Evolutionary conservation across 2,329 filamentous ascomycete genomes (phyloP).

Genomic region (Macrophomina phaseolina): DNA sequence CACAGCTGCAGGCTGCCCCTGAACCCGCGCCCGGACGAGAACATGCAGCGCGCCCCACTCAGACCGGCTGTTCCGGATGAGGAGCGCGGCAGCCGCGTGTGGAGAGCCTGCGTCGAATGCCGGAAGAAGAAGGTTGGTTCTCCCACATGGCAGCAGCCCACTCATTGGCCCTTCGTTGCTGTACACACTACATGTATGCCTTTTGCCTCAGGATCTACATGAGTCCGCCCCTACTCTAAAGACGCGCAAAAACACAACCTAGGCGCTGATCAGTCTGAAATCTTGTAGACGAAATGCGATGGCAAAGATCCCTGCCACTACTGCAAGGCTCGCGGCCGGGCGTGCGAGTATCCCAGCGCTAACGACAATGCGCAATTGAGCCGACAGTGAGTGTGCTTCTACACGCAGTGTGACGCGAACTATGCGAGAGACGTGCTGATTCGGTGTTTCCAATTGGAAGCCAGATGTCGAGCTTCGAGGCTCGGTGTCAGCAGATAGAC

Average conservation of each 20-base stretch:
- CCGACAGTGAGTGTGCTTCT: constrained; percentile 5
- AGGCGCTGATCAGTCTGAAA: background rate
- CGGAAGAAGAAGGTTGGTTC: constrained; percentile 11
- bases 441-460: background rate
- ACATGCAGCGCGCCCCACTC: background rate
- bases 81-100: constrained; percentile 11
- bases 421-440: background rate
- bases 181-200: too few relatives aligned
- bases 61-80: background rate
- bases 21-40: background rate
- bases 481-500: constrained; percentile 14
- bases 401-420: background rate
- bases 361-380: constrained; percentile 13
- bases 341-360: constrained; percentile 11
- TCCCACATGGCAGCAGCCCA: background rate
- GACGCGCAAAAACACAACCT: background rate
- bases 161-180: too few relatives aligned
- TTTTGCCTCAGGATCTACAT: background rate
- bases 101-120: constrained; percentile 14
- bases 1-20: too few relatives aligned
- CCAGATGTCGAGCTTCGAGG: constrained; percentile 11
- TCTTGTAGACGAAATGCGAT: constrained; percentile 9
- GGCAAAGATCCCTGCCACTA: constrained; percentile 16
- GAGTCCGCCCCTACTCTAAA: background rate
- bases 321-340: background rate